Evolutionary conservation across 768 basidiomycete genomes (phyloP).

Genomic region (Pleurotus sapidus): DNA sequence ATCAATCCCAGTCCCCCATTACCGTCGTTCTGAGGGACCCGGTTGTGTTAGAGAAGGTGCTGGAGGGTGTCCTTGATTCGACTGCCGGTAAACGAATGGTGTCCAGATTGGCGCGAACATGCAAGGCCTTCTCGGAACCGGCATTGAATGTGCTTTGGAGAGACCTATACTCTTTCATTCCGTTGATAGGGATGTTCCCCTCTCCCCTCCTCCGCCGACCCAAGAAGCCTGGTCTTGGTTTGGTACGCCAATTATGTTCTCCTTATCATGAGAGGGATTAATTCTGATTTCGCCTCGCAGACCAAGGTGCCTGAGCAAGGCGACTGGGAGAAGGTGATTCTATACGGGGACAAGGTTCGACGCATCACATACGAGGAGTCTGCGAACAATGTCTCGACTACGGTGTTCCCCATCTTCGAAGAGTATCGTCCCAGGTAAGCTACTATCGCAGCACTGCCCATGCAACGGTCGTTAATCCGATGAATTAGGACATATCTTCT

Average conservation of each 20-base stretch:
- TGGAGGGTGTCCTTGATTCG: slow-evolving; percentile 46
- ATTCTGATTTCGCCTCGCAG: slow-evolving; percentile 26
- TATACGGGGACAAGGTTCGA: slow-evolving; percentile 65
- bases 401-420: slow-evolving; percentile 66
- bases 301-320: slow-evolving; percentile 57
- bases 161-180: slow-evolving; percentile 73
- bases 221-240: slow-evolving; percentile 70
- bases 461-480: not conserved
- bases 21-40: slow-evolving; percentile 52
- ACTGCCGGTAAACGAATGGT: slow-evolving; percentile 66
- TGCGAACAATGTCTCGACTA: slow-evolving; percentile 57
- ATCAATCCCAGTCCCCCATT: slow-evolving; percentile 3
- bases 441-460: not conserved
- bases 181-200: slow-evolving; percentile 72
- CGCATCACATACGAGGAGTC: slow-evolving; percentile 70
- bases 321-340: slow-evolving; percentile 67
- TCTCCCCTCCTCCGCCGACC: slow-evolving; percentile 63
- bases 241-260: slow-evolving; percentile 45
- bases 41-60: slow-evolving; percentile 49
- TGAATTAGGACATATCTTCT: slow-evolving; percentile 48
- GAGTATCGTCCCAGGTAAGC: slow-evolving; percentile 51
- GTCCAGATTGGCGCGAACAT: slow-evolving; percentile 72
- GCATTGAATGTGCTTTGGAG: slow-evolving; percentile 73
- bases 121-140: slow-evolving; percentile 69
- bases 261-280: not conserved